Evolutionary conservation across 345 rosid genomes (phyloP).

Genomic region (Abelmoschus esculentus): DNA sequence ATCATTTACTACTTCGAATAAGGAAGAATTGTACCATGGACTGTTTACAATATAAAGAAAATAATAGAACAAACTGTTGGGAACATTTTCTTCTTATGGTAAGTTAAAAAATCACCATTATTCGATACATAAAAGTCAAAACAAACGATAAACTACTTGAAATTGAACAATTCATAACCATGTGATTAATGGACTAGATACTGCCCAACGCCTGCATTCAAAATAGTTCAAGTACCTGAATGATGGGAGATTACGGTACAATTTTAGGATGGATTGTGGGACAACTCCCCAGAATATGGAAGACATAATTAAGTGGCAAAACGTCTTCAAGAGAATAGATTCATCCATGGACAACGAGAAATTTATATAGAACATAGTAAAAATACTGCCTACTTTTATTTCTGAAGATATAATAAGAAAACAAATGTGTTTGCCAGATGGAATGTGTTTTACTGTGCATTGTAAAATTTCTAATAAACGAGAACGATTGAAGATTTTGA

Average conservation of each 20-base stretch:
- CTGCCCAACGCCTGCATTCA: too few relatives aligned
- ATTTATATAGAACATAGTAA: background rate
- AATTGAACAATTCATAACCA: background rate
- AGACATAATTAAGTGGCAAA: background rate
- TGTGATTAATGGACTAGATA: too few relatives aligned
- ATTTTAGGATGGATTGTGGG: too few relatives aligned
- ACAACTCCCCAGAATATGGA: background rate
- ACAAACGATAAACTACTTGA: background rate
- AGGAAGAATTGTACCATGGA: background rate
- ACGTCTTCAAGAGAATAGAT: background rate
- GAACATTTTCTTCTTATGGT: background rate
- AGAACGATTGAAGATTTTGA: constrained; percentile 1
- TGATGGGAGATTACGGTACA: too few relatives aligned
- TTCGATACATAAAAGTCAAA: too few relatives aligned
- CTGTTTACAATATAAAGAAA: background rate
- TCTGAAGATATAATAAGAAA: background rate
- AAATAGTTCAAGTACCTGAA: background rate
- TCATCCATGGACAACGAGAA: background rate
- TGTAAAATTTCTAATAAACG: constrained; percentile 9
- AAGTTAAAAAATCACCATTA: too few relatives aligned
- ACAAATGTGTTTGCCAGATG: background rate
- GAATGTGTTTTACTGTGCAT: background rate
- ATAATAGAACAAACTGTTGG: background rate
- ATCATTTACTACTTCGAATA: background rate
- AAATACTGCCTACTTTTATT: constrained; percentile 1